Percentiles rank a stretch among this genome's conserved stretches.
phyloP scores from a whole-genome alignment of 2,329 filamentous ascomycete genomes.

The Berkeleyomyces basicola region DNA sequence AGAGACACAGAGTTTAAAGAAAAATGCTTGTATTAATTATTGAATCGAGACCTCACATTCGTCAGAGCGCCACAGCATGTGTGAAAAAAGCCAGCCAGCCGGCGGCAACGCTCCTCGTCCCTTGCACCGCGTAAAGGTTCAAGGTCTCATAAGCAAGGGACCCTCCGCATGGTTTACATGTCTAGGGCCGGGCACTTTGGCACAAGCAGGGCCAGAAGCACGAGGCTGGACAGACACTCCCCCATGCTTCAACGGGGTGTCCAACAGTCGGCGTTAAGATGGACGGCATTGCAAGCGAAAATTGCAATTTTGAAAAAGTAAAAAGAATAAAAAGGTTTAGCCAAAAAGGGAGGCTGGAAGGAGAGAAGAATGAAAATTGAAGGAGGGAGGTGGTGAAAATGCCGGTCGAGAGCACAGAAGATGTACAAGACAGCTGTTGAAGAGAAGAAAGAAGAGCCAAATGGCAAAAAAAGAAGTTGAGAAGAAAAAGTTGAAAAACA shows the following conservation, averaged over 20 bases:
- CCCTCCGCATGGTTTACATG: slow-evolving; percentile 15
- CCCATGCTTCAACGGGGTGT: slow-evolving; percentile 18
- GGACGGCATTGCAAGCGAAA: slow-evolving; percentile 17
- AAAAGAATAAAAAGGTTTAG: neutral
- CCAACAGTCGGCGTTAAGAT: slow-evolving; percentile 23
- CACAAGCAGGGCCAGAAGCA: neutral
- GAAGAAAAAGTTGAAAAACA: neutral
- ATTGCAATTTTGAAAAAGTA: slow-evolving; percentile 6
- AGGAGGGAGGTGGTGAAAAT: neutral
- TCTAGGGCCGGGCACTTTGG: slow-evolving; percentile 5
- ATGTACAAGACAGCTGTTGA: neutral
- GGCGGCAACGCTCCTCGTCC: slow-evolving; percentile 11
- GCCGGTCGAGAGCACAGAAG: neutral
- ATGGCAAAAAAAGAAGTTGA: slow-evolving; percentile 2
- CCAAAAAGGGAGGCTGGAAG: neutral
- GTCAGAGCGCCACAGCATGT: neutral
- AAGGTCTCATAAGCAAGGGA: slow-evolving; percentile 16
- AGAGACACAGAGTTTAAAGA: neutral
- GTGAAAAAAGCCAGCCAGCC: neutral
- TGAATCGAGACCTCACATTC: slow-evolving; percentile 10
- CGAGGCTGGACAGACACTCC: slow-evolving; percentile 6
- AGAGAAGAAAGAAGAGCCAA: neutral
- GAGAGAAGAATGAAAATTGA: neutral
- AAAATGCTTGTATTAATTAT: slow-evolving; percentile 5
- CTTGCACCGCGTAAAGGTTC: slow-evolving; percentile 18